Base-by-base conservation (phyloP, 306 rosid species). In the Sicyos edulis region DNA sequence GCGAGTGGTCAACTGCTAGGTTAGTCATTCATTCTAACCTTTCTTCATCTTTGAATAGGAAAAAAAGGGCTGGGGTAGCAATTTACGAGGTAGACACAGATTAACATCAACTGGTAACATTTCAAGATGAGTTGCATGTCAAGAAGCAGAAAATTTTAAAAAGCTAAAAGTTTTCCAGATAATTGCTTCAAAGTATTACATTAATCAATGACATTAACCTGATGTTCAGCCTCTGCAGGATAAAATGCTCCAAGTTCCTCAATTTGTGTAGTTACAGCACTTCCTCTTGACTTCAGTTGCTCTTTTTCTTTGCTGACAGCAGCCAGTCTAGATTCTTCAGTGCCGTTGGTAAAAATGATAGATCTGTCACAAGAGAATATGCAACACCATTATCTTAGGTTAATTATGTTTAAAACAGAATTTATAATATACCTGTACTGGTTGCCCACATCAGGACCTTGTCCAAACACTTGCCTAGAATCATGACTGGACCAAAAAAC, bases 371-470 rank as follows among this genome's bases (percentile, higher is more conserved):
- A 73, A 52, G 77, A 53, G 53, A 32, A 63, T 73, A 66, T 19
- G 74, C 26, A 55, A 73, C 73, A 10, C 32, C 44, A 67, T 61
- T 21, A 67, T 61, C 45, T 50, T 61, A 68, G 75, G 61, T 54
- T 19, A 74, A 51, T 72, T 70, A 55, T 17, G 64, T 53, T 60
- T 3, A 47, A 20, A 58, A 13, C 71, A 70, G 57, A 66, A 20
- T 73, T 73, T 74, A 76, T 51, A 47, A 21, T 72, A 21, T 78
- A 93, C 96, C 96, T 88, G 83, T 93, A 93, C 73, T 93, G 98
- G 68, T 80, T 80, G 79, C 98, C 98, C 71, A 90, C 96, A 82
- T 93, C 97, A 71, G 97, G 97, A 81, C 97, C 98, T 82, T 93
- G 98, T 76, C 98, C 98, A 83, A 86, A 93, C 51, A 88, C 97